phyloP scores from a whole-genome alignment of 2,329 filamentous ascomycete genomes.

The Juglanconis oblonga region DNA sequence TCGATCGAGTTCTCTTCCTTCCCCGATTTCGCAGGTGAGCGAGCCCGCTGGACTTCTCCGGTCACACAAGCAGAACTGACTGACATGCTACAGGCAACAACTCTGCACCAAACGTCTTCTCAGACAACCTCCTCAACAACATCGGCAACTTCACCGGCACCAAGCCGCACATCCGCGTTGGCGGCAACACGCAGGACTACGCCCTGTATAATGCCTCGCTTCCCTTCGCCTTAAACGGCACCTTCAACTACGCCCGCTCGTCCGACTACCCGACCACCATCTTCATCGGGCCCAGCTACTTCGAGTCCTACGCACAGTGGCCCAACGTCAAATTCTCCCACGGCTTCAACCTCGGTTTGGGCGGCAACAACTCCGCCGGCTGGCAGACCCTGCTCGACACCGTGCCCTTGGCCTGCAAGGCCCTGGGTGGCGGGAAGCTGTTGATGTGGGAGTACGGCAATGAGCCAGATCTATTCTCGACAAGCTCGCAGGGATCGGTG shows the following conservation, averaged over 20 bases:
- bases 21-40: slow-evolving; percentile 29
- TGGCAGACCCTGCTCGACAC: slow-evolving; percentile 52
- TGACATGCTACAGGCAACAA: slow-evolving; percentile 51
- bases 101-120: slow-evolving; percentile 56
- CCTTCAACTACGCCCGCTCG: slow-evolving; percentile 46
- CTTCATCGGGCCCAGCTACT: slow-evolving; percentile 58
- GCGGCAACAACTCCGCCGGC: slow-evolving; percentile 47
- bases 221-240: slow-evolving; percentile 48
- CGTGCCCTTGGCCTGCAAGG: slow-evolving; percentile 55
- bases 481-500: slow-evolving; percentile 47
- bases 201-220: slow-evolving; percentile 57
- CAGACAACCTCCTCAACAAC: slow-evolving; percentile 57
- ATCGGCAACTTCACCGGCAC: slow-evolving; percentile 50
- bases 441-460: slow-evolving; percentile 63
- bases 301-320: slow-evolving; percentile 60
- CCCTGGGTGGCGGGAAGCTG: slow-evolving; percentile 47
- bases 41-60: neutral
- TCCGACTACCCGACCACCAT: slow-evolving; percentile 60
- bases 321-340: slow-evolving; percentile 55
- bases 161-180: slow-evolving; percentile 60
- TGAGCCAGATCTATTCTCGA: slow-evolving; percentile 59
- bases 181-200: slow-evolving; percentile 67
- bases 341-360: slow-evolving; percentile 58
- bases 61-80: slow-evolving; percentile 42
- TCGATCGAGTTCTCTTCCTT: slow-evolving; percentile 40